A percentile compares a stretch with the other conserved stretches of the same genome.
Evolutionary conservation across 2,329 filamentous ascomycete species (phyloP).

Genomic region (Colletotrichum liaoningense): DNA sequence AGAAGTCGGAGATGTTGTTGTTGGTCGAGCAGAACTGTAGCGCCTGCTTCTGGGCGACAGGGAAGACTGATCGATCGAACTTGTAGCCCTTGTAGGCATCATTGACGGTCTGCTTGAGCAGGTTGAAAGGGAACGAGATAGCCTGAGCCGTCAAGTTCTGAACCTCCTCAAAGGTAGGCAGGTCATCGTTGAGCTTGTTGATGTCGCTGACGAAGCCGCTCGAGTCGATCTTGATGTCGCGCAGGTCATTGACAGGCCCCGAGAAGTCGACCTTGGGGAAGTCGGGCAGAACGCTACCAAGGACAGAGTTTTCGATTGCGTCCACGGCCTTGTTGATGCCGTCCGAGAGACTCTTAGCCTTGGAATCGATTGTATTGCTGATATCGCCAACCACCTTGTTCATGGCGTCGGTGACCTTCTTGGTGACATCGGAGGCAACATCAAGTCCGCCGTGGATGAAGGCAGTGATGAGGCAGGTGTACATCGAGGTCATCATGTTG

Average conservation of each 20-base stretch:
- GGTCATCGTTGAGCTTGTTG: constrained; percentile 77
- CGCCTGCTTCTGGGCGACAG: constrained; percentile 83
- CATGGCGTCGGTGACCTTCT: constrained; percentile 63
- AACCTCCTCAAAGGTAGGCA: constrained; percentile 86
- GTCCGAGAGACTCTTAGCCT: constrained; percentile 60
- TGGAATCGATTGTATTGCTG: constrained; percentile 67
- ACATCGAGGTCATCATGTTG: constrained; percentile 90
- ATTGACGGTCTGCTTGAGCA: constrained; percentile 80
- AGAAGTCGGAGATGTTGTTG: constrained; percentile 85
- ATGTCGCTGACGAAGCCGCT: constrained; percentile 76
- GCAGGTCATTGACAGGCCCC: constrained; percentile 72
- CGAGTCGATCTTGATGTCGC: constrained; percentile 75
- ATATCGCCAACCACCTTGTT: constrained; percentile 66
- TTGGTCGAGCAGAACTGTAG: constrained; percentile 92
- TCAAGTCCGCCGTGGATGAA: constrained; percentile 83
- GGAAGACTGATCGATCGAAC: constrained; percentile 83
- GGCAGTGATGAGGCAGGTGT: constrained; percentile 88
- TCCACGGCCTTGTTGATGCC: constrained; percentile 63
- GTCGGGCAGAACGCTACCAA: constrained; percentile 59
- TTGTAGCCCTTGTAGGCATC: constrained; percentile 77
- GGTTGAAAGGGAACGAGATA: constrained; percentile 83
- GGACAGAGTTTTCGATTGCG: constrained; percentile 57
- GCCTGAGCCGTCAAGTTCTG: constrained; percentile 83
- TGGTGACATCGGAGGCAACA: constrained; percentile 66
- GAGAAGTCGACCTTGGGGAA: constrained; percentile 72